phyloP scores from a whole-genome alignment of 164 flowering plant genomes.

The Malania oleifera region DNA sequence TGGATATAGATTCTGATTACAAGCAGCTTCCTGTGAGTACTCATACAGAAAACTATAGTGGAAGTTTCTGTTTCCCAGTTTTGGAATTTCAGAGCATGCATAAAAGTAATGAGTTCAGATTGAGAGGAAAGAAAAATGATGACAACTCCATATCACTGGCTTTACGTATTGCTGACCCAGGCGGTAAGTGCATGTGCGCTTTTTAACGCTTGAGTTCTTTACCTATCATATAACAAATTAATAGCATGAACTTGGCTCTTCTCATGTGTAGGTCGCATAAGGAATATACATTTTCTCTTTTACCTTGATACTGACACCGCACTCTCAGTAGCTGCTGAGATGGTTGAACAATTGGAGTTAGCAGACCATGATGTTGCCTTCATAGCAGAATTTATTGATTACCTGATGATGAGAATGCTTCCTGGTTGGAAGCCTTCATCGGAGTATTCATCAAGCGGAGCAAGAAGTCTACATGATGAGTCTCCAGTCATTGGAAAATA shows the following conservation, averaged over 20 bases:
- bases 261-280: constrained; percentile 51
- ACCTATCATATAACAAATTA: neutral
- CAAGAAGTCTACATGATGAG: constrained; percentile 11
- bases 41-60: constrained; percentile 22
- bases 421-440: constrained; percentile 64
- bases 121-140: constrained; percentile 56
- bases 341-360: constrained; percentile 81
- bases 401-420: constrained; percentile 43
- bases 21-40: constrained; percentile 26
- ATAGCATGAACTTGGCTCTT: neutral
- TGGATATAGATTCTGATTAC: constrained; percentile 64
- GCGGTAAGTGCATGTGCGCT: constrained; percentile 33
- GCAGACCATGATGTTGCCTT: constrained; percentile 63
- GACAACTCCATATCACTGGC: constrained; percentile 58
- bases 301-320: constrained; percentile 75
- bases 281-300: constrained; percentile 63
- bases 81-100: constrained; percentile 53
- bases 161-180: constrained; percentile 50
- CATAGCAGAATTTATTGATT: constrained; percentile 74
- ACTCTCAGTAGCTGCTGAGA: constrained; percentile 66
- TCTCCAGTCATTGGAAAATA: constrained; percentile 13
- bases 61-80: constrained; percentile 20
- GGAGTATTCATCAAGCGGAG: constrained; percentile 21
- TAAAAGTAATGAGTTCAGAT: constrained; percentile 49
- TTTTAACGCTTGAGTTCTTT: neutral